Percentiles rank a stretch among this genome's conserved stretches.
Conservation (phyloP, 805 yeast genomes). For the Candida sithepensis region DNA sequence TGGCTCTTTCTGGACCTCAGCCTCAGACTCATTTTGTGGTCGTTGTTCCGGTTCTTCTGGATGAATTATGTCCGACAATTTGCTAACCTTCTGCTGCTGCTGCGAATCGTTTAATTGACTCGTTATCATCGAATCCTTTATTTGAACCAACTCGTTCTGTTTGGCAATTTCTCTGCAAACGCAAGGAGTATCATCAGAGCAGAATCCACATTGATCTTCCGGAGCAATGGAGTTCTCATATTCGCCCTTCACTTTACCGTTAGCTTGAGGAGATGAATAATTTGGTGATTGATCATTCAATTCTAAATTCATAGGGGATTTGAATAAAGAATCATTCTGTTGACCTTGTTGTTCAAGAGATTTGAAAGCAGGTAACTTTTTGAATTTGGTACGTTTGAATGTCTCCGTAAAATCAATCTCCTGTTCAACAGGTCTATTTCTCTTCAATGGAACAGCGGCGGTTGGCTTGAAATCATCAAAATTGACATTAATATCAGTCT, state of each 20-base stretch:
- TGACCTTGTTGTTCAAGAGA: slow-evolving; percentile 9
- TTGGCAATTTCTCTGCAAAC: slow-evolving; percentile 79
- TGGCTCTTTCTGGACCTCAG: neutral
- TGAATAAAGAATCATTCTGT: slow-evolving; percentile 23
- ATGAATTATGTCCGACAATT: slow-evolving; percentile 6
- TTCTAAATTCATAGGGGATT: slow-evolving; percentile 18
- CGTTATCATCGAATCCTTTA: slow-evolving; percentile 20
- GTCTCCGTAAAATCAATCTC: slow-evolving; percentile 59
- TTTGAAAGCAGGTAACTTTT: slow-evolving; percentile 21
- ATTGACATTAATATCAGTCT: slow-evolving; percentile 9
- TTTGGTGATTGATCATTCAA: slow-evolving; percentile 14
- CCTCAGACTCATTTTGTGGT: slow-evolving; percentile 18
- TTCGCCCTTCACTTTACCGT: slow-evolving; percentile 28
- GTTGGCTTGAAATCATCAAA: slow-evolving; percentile 45
- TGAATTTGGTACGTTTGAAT: slow-evolving; percentile 29
- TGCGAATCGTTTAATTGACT: slow-evolving; percentile 14
- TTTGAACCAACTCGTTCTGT: slow-evolving; percentile 33
- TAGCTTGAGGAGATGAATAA: slow-evolving; percentile 9
- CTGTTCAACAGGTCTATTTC: slow-evolving; percentile 26
- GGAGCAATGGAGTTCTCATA: slow-evolving; percentile 40
- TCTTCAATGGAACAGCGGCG: slow-evolving; percentile 62
- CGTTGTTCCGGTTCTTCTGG: slow-evolving; percentile 11
- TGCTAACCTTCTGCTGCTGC: neutral
- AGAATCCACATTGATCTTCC: slow-evolving; percentile 84
- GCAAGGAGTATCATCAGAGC: slow-evolving; percentile 89